Evolutionary conservation across 2,329 filamentous ascomycete species (phyloP).

Genomic region (Nemania serpens): DNA sequence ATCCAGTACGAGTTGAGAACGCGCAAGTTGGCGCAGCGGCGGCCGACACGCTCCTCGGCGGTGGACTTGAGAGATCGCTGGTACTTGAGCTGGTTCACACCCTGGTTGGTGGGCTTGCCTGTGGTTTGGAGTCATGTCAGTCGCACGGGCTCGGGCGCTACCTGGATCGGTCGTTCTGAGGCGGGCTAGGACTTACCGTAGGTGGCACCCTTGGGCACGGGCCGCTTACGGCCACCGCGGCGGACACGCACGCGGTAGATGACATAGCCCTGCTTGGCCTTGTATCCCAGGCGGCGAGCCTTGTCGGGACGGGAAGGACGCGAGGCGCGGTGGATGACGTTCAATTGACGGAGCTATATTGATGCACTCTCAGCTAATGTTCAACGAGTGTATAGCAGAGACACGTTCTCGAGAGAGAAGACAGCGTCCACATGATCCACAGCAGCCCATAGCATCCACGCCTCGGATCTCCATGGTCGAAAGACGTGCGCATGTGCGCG

Average conservation of each 20-base stretch:
- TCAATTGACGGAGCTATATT: conserved; percentile 99
- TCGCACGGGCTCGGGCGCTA: neutral
- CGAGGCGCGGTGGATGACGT: conserved; percentile 99
- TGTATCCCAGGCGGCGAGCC: conserved; percentile 99
- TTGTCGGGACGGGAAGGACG: conserved; percentile 99
- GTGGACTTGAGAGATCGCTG: conserved; percentile 98
- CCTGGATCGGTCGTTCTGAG: neutral
- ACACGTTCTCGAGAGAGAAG: conserved; percentile 49
- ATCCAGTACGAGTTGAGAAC: conserved; percentile 99
- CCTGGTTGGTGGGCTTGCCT: conserved; percentile 99
- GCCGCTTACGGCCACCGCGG: conserved; percentile 98
- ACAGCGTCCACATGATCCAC: conserved; percentile 41
- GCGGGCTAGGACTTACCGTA: conserved; percentile 71
- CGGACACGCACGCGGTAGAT: conserved; percentile 99
- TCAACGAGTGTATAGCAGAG: conserved; percentile 99
- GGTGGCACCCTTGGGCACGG: conserved; percentile 95
- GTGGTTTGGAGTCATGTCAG: conserved; percentile 36
- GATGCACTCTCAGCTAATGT: conserved; percentile 99
- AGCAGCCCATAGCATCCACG: conserved; percentile 42
- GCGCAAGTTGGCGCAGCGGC: conserved; percentile 97
- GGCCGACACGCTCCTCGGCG: conserved; percentile 99
- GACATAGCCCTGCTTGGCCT: conserved; percentile 99
- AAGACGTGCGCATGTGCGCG: no score
- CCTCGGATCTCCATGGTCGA: conserved; percentile 36
- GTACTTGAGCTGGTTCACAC: conserved; percentile 99